phyloP scores from a whole-genome alignment of 768 basidiomycete species.

The Leccinum barrowsii region DNA sequence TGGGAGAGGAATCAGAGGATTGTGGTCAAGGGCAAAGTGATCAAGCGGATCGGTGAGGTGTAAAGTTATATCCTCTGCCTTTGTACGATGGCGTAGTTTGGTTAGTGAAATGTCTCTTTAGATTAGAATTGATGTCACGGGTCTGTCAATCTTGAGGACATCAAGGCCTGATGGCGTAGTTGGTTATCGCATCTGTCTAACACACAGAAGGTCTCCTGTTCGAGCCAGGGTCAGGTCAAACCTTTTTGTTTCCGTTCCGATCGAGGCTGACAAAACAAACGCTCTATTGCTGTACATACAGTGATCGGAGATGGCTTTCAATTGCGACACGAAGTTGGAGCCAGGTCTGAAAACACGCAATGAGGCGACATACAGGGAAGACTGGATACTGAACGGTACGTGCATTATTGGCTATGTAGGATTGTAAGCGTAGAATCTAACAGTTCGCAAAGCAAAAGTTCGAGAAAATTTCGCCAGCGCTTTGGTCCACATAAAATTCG shows the following conservation, averaged over 20 bases:
- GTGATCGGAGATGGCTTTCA: too few relatives aligned
- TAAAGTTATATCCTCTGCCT: constrained; percentile 15
- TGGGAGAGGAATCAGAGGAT: constrained; percentile 84
- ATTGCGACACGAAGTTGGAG: too few relatives aligned
- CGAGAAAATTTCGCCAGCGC: too few relatives aligned
- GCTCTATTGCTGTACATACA: too few relatives aligned
- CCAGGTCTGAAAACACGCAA: too few relatives aligned
- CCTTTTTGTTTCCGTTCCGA: neutral
- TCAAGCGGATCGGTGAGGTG: constrained; percentile 55
- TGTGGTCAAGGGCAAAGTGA: constrained; percentile 46
- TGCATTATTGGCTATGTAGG: too few relatives aligned
- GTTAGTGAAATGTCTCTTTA: neutral
- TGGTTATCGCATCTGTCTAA: constrained; percentile 83
- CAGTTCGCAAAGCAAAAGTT: too few relatives aligned
- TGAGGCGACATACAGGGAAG: too few relatives aligned
- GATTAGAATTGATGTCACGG: neutral
- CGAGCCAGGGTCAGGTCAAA: constrained; percentile 52
- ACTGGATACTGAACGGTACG: too few relatives aligned
- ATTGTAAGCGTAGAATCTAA: too few relatives aligned
- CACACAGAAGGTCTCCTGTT: constrained; percentile 74
- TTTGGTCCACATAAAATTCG: too few relatives aligned
- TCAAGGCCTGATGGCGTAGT: constrained; percentile 34
- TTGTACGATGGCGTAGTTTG: neutral
- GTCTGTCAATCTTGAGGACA: neutral
- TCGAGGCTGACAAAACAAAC: neutral